A percentile compares a stretch with the other conserved stretches of the same genome.
These are phyloP conservation scores for Nakazawaea laoshanensis DNA, from an alignment of 805 yeast genomes.

Conservation along the genomic window DNA sequence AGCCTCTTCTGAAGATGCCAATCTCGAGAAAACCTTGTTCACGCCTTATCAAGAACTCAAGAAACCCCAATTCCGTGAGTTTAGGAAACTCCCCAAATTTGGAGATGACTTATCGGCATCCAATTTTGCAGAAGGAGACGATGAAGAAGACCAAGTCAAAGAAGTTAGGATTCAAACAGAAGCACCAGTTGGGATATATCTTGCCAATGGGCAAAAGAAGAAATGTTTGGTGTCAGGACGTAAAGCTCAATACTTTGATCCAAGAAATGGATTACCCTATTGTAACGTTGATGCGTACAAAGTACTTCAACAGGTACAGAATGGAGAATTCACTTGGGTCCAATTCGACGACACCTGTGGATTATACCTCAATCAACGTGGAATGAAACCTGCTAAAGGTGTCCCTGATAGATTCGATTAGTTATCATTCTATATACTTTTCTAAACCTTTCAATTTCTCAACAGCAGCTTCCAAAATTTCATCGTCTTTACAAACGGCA, in stretches of 20 bases:
- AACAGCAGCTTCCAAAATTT: constrained; percentile 72
- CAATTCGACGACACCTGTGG: constrained; percentile 40
- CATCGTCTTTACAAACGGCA: constrained; percentile 94
- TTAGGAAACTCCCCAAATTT: constrained; percentile 47
- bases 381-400: constrained; percentile 61
- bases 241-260: constrained; percentile 81
- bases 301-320: constrained; percentile 45
- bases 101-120: constrained; percentile 43
- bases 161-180: constrained; percentile 50
- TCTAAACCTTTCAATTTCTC: constrained; percentile 62
- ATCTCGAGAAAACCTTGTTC: constrained; percentile 11
- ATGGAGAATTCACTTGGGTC: constrained; percentile 46
- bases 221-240: constrained; percentile 70
- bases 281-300: constrained; percentile 74
- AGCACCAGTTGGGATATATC: constrained; percentile 66
- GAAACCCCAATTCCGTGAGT: constrained; percentile 27
- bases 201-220: constrained; percentile 61
- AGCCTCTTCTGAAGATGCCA: constrained; percentile 4
- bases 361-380: constrained; percentile 31
- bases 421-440: constrained; percentile 37
- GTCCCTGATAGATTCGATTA: constrained; percentile 76
- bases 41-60: constrained; percentile 9
- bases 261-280: constrained; percentile 81
- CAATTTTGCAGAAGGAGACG: constrained; percentile 33
- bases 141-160: constrained; percentile 35